Evolutionary conservation across 805 yeast genomes (phyloP).

Genomic region (Suhomyces xylopsoci): DNA sequence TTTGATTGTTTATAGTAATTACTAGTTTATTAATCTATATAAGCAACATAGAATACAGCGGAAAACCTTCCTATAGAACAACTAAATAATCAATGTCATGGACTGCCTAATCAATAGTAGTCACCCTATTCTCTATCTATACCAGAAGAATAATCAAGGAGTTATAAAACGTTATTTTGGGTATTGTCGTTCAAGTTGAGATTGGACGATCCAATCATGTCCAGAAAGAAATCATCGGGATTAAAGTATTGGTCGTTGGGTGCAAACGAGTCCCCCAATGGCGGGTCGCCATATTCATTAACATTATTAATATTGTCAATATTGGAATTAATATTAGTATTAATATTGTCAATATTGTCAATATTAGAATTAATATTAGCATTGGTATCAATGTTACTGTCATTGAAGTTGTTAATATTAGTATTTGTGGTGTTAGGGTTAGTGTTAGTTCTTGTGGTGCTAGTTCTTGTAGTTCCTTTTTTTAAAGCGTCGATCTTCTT

Average conservation of each 20-base stretch:
- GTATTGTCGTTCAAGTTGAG: slow-evolving; percentile 1
- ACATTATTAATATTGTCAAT: not conserved
- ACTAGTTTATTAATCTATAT: not conserved
- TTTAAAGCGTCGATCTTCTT: slow-evolving; percentile 6
- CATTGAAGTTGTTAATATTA: not conserved
- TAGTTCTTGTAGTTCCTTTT: not conserved
- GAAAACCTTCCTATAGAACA: not conserved
- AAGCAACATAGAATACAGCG: not conserved
- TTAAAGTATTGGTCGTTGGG: slow-evolving; percentile 12
- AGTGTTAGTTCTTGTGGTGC: not conserved
- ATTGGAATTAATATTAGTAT: not conserved
- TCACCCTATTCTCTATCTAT: not conserved
- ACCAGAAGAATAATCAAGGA: not conserved
- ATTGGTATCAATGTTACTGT: not conserved
- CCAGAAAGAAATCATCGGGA: slow-evolving; percentile 23
- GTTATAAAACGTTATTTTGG: not conserved
- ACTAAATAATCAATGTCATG: not conserved
- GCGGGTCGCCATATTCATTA: not conserved
- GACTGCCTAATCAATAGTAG: not conserved
- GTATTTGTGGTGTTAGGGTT: slow-evolving; percentile 1
- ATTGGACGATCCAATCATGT: slow-evolving; percentile 11
- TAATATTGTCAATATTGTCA: too few relatives aligned
- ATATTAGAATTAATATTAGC: too few relatives aligned
- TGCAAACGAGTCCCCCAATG: not conserved
- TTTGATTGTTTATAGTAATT: too few relatives aligned